These are phyloP conservation scores for Trichoderma arundinaceum DNA, from an alignment of 2,329 filamentous ascomycete species.

Conservation along the genomic window DNA sequence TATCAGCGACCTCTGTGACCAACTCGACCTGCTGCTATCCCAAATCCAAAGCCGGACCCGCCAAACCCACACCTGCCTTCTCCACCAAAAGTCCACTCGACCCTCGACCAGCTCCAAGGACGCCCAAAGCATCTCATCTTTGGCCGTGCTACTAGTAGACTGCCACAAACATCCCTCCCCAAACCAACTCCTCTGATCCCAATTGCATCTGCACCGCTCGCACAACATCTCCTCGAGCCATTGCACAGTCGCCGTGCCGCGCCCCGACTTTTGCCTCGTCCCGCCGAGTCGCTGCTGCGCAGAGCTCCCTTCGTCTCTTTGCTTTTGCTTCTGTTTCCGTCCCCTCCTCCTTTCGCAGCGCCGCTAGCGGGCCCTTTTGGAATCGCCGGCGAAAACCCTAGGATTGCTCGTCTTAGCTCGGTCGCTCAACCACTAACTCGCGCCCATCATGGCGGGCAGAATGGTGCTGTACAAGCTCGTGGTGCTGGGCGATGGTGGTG, in stretches of 20 bases:
- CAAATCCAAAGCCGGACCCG: conserved; percentile 30
- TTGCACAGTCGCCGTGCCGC: conserved; percentile 17
- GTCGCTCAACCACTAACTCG: conserved; percentile 36
- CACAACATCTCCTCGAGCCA: conserved; percentile 14
- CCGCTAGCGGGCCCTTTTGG: conserved; percentile 25
- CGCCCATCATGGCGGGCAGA: conserved; percentile 76
- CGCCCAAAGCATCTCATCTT: conserved; percentile 29
- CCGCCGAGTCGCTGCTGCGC: conserved; percentile 2
- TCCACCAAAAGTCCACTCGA: conserved; percentile 31
- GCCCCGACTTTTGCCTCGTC: background rate
- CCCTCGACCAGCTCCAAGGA: conserved; percentile 27
- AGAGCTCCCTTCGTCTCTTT: background rate
- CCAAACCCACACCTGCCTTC: conserved; percentile 22
- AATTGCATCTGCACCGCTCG: conserved; percentile 29
- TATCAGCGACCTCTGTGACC: conserved; percentile 16
- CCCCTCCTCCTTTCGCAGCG: conserved; percentile 25
- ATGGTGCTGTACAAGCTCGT: conserved; percentile 97
- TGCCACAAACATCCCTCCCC: conserved; percentile 31
- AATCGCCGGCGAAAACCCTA: conserved; percentile 22
- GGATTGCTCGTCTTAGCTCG: conserved; percentile 31
- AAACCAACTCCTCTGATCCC: conserved; percentile 18
- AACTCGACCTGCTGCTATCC: conserved; percentile 16
- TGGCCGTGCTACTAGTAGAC: conserved; percentile 29
- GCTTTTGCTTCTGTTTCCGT: background rate
- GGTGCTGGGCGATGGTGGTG: conserved; percentile 91